phyloP scores from a whole-genome alignment of 805 yeast genomes.

The Wickerhamiella spandovensis region DNA sequence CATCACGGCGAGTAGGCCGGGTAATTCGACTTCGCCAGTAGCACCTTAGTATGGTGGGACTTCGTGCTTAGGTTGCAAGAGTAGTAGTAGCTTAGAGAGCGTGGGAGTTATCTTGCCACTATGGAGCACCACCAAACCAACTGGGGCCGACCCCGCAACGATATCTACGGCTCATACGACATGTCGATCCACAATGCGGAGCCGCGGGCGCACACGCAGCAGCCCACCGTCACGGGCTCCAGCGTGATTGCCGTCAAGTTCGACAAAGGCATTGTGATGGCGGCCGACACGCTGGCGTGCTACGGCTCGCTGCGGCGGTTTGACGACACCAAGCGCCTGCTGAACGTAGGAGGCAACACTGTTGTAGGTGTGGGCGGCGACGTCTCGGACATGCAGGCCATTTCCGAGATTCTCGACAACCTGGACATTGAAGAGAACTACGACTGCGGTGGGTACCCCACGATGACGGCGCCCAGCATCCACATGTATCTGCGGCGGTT shows the following conservation, averaged over 20 bases:
- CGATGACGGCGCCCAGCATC: conserved; percentile 66
- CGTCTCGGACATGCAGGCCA: conserved; percentile 79
- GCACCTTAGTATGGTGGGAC: too few species aligned
- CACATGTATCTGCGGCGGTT: conserved; percentile 78
- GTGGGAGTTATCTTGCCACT: not conserved
- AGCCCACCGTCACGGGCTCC: conserved; percentile 93
- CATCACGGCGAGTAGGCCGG: too few species aligned
- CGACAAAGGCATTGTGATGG: conserved; percentile 79
- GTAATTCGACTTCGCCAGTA: too few species aligned
- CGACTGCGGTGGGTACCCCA: conserved; percentile 43
- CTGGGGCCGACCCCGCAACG: conserved; percentile 92
- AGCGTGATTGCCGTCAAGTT: conserved; percentile 87
- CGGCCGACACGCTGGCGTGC: conserved; percentile 86
- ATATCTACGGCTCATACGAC: conserved; percentile 67
- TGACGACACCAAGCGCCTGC: conserved; percentile 69
- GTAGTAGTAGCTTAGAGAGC: not conserved
- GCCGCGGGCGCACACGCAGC: conserved; percentile 80
- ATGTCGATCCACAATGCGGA: conserved; percentile 36
- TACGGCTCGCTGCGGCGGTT: conserved; percentile 89
- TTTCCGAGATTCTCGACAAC: conserved; percentile 62
- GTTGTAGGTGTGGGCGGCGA: conserved; percentile 93
- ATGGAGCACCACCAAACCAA: conserved; percentile 93
- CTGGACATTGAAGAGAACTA: conserved; percentile 68
- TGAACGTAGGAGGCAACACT: conserved; percentile 72
- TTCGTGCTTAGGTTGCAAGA: too few species aligned